These are phyloP conservation scores for Elymus sibiricus DNA, from an alignment of 176 grass and related monocot species.

Conservation along the genomic window DNA sequence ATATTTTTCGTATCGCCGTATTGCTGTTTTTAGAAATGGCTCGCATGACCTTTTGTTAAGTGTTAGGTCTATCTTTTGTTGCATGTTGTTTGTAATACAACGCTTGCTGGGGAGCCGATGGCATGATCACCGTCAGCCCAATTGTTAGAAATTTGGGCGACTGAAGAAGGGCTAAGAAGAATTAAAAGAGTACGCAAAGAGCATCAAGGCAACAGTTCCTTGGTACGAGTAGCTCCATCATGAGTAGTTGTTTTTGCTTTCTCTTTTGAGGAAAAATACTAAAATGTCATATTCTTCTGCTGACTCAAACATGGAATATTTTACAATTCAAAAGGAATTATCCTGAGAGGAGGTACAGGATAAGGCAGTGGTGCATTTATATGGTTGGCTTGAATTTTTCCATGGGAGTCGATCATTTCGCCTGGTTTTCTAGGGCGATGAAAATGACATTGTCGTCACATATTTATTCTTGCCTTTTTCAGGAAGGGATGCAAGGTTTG, in stretches of 20 bases:
- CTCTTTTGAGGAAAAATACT: neutral
- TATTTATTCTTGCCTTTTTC: too few species aligned
- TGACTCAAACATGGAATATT: constrained; percentile 14
- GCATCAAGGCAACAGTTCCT: constrained; percentile 54
- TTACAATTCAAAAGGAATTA: neutral
- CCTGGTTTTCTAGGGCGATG: neutral
- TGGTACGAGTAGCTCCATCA: constrained; percentile 12
- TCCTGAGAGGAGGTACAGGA: constrained; percentile 1
- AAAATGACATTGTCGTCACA: constrained; percentile 15
- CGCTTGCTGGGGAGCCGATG: constrained; percentile 80
- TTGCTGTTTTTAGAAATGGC: neutral
- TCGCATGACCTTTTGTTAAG: neutral
- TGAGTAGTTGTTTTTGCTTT: neutral
- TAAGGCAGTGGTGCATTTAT: neutral
- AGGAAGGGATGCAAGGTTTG: neutral
- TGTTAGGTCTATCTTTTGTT: neutral
- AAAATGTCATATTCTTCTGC: neutral
- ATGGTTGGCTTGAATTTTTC: neutral
- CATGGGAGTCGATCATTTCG: too few species aligned
- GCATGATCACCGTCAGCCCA: constrained; percentile 84
- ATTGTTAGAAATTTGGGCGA: constrained; percentile 74
- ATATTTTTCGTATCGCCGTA: too few species aligned
- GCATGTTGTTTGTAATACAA: constrained; percentile 18
- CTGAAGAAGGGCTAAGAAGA: too few species aligned
- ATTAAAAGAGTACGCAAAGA: too few species aligned